Conservation (phyloP, 495 filamentous ascomycete species). For the Talaromyces adpressus region DNA sequence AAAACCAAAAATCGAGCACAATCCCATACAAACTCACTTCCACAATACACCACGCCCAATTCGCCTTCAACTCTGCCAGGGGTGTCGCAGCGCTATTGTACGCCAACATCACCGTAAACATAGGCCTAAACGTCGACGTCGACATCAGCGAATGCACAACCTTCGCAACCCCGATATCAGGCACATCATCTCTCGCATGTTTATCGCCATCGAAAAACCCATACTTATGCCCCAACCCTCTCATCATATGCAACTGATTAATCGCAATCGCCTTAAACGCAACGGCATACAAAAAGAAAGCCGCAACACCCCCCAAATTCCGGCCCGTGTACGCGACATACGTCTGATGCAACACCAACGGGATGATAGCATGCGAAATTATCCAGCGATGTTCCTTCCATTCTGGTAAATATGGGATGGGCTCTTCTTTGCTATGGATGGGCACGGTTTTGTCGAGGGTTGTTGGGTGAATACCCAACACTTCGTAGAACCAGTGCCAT, state of each 20-base stretch:
- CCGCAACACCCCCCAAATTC: conserved; percentile 18
- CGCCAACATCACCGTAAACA: conserved; percentile 16
- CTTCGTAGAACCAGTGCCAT: conserved; percentile 27
- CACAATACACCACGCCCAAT: conserved; percentile 13
- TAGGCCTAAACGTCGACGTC: conserved; percentile 16
- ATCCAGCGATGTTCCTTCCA: conserved; percentile 28
- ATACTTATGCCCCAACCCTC: conserved; percentile 19
- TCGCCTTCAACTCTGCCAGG: conserved; percentile 12
- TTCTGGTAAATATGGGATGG: conserved; percentile 22
- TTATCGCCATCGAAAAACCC: conserved; percentile 12
- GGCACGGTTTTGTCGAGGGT: conserved; percentile 20
- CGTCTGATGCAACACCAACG: conserved; percentile 21
- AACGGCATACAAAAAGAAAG: conserved; percentile 22
- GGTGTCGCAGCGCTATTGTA: conserved; percentile 18
- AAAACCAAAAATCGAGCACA: conserved; percentile 6
- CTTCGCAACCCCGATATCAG: conserved; percentile 9
- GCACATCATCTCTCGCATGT: conserved; percentile 10
- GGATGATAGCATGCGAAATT: conserved; percentile 18
- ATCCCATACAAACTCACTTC: conserved; percentile 10
- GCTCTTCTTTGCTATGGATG: conserved; percentile 19
- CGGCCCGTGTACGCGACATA: conserved; percentile 21
- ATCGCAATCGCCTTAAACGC: conserved; percentile 26
- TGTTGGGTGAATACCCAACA: conserved; percentile 23
- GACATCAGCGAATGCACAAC: conserved; percentile 14
- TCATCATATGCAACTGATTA: conserved; percentile 24